Base-by-base conservation (phyloP, 345 rosid species). In the Acer campestre region DNA sequence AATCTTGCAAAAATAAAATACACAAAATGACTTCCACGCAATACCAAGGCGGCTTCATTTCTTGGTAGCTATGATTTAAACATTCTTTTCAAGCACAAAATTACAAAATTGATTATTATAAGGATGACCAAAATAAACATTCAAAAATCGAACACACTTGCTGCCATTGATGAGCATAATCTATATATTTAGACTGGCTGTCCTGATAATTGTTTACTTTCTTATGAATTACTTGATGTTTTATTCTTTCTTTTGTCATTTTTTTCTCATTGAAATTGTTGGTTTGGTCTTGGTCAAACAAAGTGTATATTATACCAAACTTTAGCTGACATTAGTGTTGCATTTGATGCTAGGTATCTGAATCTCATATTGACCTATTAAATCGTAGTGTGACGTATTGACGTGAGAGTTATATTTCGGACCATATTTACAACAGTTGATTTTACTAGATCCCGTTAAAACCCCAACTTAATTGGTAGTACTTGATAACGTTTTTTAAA, bases 11-110 rank as follows among this genome's bases (percentile, higher is more conserved):
- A 13, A 56, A 74, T 6, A 23, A 10, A 11, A 51, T 40, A 27
- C n/a, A 59, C 22, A 48, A 0, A 35, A 10, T 25, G 80, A 61
- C 23, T 77, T 77, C 62, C 74, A 68, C 68, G 63, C 22, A 14
- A 62, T 59, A 61, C 2, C 22, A 61, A 49, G 55, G 49, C 62
- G 38, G 69, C 80, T 20, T 49, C 29, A 35, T 35, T 35, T 35
- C 38, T 35, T 35, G 6, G 38, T 35, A 4, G 38, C 38, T 42
- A 42, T 9, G 7, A 2, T 42, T 42, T 9, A 8, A 42, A 42
- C 12, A 38, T n/a, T 46, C 10, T 49, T 70, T 9, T 9, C 67
- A 63, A 25, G 67, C 38, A 63, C 27, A 4, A 27, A 63, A 27
- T 22, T 59, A 59, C 12, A 59, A 49, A 49, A 2, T 13, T 35